phyloP scores from a whole-genome alignment of 108 stramenopile genomes.

The Conticribra weissflogii region DNA sequence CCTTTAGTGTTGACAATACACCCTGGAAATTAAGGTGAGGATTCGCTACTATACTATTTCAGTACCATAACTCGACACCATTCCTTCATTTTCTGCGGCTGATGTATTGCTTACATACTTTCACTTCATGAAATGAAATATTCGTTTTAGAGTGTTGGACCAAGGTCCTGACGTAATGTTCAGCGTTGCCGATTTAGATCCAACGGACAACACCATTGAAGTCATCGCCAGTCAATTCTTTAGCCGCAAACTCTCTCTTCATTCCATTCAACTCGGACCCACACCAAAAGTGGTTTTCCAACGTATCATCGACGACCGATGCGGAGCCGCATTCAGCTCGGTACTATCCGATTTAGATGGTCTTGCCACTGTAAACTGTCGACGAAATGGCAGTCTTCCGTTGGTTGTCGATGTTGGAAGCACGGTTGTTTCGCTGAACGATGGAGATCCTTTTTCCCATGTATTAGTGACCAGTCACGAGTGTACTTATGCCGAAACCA shows the following conservation, averaged over 20 bases:
- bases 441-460: conserved; percentile 77
- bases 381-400: conserved; percentile 1
- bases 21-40: conserved; percentile 82
- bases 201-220: conserved; percentile 86
- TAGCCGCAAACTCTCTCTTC: conserved; percentile 73
- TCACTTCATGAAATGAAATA: background rate
- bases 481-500: conserved; percentile 62
- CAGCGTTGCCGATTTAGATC: conserved; percentile 89
- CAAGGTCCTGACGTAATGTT: conserved; percentile 97
- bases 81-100: background rate
- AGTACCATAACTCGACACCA: too few species aligned
- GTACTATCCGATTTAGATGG: conserved; percentile 84
- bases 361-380: conserved; percentile 12
- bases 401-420: conserved; percentile 76
- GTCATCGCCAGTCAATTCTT: conserved; percentile 94
- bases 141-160: conserved; percentile 63
- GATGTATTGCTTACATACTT: background rate
- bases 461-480: conserved; percentile 80
- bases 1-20: conserved; percentile 66
- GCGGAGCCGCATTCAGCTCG: conserved; percentile 90
- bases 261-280: conserved; percentile 75
- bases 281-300: conserved; percentile 62
- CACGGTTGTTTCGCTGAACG: conserved; percentile 61
- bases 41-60: too few species aligned
- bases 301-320: conserved; percentile 79